Percentiles rank a stretch among this genome's conserved stretches.
Evolutionary conservation across 2,329 filamentous ascomycete genomes (phyloP).

Genomic region (Penicillium sp.): DNA sequence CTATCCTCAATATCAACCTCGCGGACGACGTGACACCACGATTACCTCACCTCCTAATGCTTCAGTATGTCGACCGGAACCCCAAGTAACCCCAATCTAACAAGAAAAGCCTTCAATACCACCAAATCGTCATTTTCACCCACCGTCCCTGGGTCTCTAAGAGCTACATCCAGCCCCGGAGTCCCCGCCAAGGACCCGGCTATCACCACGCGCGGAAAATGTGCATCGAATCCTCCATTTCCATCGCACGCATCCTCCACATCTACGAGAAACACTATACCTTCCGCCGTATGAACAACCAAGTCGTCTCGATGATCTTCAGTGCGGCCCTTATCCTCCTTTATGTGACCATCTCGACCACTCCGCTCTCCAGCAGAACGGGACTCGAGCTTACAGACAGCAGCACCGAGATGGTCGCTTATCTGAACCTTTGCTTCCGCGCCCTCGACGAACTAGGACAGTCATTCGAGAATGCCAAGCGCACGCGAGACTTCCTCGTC

Average conservation of each 20-base stretch:
- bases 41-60: slow-evolving; percentile 47
- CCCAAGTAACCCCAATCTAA: neutral
- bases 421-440: slow-evolving; percentile 49
- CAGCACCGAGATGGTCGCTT: slow-evolving; percentile 39
- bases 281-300: slow-evolving; percentile 50
- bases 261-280: slow-evolving; percentile 49
- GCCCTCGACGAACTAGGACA: slow-evolving; percentile 48
- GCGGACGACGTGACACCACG: slow-evolving; percentile 38
- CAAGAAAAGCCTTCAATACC: slow-evolving; percentile 46
- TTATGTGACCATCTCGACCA: slow-evolving; percentile 43
- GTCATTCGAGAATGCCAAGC: slow-evolving; percentile 48
- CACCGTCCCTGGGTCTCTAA: slow-evolving; percentile 52
- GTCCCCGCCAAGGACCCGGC: slow-evolving; percentile 48
- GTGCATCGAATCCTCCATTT: slow-evolving; percentile 48
- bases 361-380: slow-evolving; percentile 30
- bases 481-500: slow-evolving; percentile 45
- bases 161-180: slow-evolving; percentile 47
- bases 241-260: slow-evolving; percentile 47
- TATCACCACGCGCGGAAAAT: slow-evolving; percentile 50
- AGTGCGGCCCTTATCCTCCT: slow-evolving; percentile 49
- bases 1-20: slow-evolving; percentile 42
- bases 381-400: slow-evolving; percentile 29
- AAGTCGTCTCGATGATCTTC: slow-evolving; percentile 51
- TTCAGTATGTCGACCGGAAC: slow-evolving; percentile 37
- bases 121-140: slow-evolving; percentile 51